These are phyloP conservation scores for Stenocarpella maydis DNA, from an alignment of 2,329 filamentous ascomycete species.

Conservation along the genomic window DNA sequence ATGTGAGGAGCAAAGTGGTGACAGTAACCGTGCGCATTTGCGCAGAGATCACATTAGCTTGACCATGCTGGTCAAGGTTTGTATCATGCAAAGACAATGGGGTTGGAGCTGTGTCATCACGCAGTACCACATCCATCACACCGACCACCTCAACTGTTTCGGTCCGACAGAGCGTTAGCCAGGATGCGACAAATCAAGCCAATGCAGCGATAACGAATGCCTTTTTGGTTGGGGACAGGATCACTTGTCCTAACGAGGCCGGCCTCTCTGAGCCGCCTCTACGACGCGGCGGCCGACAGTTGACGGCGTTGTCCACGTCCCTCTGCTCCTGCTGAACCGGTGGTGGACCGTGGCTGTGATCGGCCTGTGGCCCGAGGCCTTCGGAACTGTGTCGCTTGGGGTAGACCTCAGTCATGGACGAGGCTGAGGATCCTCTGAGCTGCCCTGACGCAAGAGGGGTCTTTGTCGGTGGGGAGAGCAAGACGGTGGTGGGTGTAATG, in stretches of 20 bases:
- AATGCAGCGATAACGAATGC: neutral
- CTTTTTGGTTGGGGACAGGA: neutral
- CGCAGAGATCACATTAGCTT: neutral
- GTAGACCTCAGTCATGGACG: neutral
- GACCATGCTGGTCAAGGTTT: neutral
- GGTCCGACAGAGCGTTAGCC: neutral
- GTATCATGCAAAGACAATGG: neutral
- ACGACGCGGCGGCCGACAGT: neutral
- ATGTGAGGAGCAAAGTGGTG: neutral
- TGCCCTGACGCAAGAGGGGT: neutral
- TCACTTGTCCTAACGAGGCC: neutral
- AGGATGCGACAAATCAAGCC: neutral
- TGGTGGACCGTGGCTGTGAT: neutral
- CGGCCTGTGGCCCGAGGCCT: slow-evolving; percentile 4
- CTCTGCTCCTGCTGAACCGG: neutral
- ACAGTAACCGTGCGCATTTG: neutral
- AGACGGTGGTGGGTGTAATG: neutral
- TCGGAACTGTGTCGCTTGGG: slow-evolving; percentile 7
- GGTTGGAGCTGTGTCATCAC: neutral
- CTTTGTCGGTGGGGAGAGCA: neutral
- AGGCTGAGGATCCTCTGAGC: slow-evolving; percentile 17
- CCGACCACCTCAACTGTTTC: neutral
- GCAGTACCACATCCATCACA: neutral
- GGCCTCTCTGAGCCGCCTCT: neutral
- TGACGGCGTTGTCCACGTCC: neutral